These are phyloP conservation scores for Trametes hirsuta DNA, from an alignment of 1,284 basidiomycete species.

Conservation along the genomic window DNA sequence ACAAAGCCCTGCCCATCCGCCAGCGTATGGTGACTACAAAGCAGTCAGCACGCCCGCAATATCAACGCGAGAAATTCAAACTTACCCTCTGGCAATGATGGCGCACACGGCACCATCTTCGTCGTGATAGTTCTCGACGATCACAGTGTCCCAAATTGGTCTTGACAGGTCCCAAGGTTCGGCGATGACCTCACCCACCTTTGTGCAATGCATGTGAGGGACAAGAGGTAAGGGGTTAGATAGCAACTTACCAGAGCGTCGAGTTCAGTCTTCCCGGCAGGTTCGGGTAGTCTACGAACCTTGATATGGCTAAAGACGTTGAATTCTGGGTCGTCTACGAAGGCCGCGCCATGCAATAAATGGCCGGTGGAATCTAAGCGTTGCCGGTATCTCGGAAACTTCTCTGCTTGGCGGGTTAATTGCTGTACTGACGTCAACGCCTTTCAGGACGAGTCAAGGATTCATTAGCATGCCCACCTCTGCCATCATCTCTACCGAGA, in stretches of 20 bases:
- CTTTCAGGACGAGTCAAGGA: neutral
- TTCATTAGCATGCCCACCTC: slow-evolving; percentile 11
- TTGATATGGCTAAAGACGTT: slow-evolving; percentile 30
- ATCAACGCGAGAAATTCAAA: neutral
- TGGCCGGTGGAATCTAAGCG: slow-evolving; percentile 29
- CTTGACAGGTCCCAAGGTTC: slow-evolving; percentile 33
- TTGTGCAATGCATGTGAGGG: neutral
- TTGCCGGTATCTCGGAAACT: slow-evolving; percentile 35
- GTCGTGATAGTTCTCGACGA: slow-evolving; percentile 35
- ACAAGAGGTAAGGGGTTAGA: neutral
- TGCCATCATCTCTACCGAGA: slow-evolving; percentile 25
- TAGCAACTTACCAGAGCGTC: slow-evolving; percentile 28
- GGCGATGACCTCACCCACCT: slow-evolving; percentile 37
- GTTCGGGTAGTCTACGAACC: slow-evolving; percentile 27
- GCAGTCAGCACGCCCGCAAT: neutral
- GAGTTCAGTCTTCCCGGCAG: slow-evolving; percentile 33
- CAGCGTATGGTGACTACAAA: slow-evolving; percentile 30
- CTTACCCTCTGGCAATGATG: slow-evolving; percentile 32
- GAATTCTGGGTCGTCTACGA: slow-evolving; percentile 35
- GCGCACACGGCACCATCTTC: slow-evolving; percentile 33
- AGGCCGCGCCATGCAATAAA: slow-evolving; percentile 30
- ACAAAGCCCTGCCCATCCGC: slow-evolving; percentile 37
- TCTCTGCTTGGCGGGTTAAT: slow-evolving; percentile 19
- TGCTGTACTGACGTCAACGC: neutral
- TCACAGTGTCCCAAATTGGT: slow-evolving; percentile 34